Base-by-base conservation (phyloP, 2,329 filamentous ascomycete species). In the Colletotrichum gigasporum region DNA sequence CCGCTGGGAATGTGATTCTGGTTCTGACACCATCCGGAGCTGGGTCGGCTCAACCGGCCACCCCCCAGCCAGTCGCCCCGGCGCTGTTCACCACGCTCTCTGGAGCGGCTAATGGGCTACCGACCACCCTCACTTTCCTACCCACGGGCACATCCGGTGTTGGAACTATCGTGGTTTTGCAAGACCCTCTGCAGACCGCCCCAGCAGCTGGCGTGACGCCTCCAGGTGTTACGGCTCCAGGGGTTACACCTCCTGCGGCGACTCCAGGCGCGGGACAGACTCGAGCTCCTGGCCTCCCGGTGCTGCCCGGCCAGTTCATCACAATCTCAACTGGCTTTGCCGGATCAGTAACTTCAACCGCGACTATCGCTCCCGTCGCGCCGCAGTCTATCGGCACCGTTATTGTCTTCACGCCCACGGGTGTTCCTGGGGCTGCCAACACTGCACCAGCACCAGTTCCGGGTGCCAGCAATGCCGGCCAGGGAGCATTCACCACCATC, bases 11-110 rank as follows among this genome's bases (percentile, higher is more conserved):
- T 6, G 22, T 51, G 1, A 30, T 47, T 9, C n/a, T 63, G 30
- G 60, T 59, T 2, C 30, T 59, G 60, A 63, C 60, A 12, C 60
- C 60, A 16, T 9, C 12, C 8, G 14, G 34, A 2, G 11, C 24
- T 7, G 45, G 28, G 4, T 22, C 32, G 4, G 35, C 30, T 5
- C 32, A 32, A 11, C 37, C 45, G 4, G 39, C 5, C 5, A 6
- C 45, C 2, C 20, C 62, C 5, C 37, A 35, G 5, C 35, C 24
- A 4, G 48, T 9, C 20, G 8, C 11, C 6, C 44, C 61, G 7
- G 62, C 28, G 18, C 35, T 51, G 16, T 56, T 62, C 44, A 65
- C 44, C 1, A 65, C 62, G 12, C 9, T 63, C 35, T 63, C 44
- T 2, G 62, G 50, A 20, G n/a, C 35, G 2, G 22, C 42, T 14